Evolutionary conservation across 352 stramenopile species (phyloP).

Genomic region (Phytophthora lateralis): DNA sequence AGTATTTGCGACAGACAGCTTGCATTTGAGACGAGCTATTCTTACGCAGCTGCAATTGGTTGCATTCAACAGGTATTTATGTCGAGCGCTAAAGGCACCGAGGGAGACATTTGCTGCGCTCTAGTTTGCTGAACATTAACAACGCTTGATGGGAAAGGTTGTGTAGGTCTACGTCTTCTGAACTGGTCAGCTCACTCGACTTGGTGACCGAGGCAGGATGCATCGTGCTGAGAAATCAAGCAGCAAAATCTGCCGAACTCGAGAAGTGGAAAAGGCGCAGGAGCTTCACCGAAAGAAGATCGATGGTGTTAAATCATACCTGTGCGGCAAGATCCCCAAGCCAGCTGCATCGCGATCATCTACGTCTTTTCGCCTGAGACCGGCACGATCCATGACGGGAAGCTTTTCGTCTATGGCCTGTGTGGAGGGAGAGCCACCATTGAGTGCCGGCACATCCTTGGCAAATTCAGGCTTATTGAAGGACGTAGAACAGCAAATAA

Average conservation of each 20-base stretch:
- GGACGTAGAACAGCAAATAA: conserved; percentile 4
- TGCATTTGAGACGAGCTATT: conserved; percentile 19
- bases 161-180: not conserved
- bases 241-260: conserved; percentile 73
- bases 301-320: conserved; percentile 62
- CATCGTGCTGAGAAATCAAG: conserved; percentile 79
- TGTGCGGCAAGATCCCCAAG: conserved; percentile 47
- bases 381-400: conserved; percentile 15
- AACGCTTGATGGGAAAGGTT: conserved; percentile 13
- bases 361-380: conserved; percentile 24
- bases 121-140: not conserved
- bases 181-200: not conserved
- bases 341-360: conserved; percentile 22
- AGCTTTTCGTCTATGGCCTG: conserved; percentile 13
- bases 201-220: conserved; percentile 36
- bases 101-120: not conserved
- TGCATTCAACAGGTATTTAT: conserved; percentile 19
- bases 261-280: conserved; percentile 74
- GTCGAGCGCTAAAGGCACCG: conserved; percentile 6
- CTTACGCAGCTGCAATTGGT: conserved; percentile 15
- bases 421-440: conserved; percentile 1
- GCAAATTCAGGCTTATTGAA: not conserved
- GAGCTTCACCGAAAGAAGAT: conserved; percentile 78
- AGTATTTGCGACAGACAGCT: not conserved
- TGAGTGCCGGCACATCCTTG: conserved; percentile 4